Evolutionary conservation across 441 rosid genomes (phyloP), one percentile per base, ranked within the genome.

Genomic region (Populus trichocarpa): DNA sequence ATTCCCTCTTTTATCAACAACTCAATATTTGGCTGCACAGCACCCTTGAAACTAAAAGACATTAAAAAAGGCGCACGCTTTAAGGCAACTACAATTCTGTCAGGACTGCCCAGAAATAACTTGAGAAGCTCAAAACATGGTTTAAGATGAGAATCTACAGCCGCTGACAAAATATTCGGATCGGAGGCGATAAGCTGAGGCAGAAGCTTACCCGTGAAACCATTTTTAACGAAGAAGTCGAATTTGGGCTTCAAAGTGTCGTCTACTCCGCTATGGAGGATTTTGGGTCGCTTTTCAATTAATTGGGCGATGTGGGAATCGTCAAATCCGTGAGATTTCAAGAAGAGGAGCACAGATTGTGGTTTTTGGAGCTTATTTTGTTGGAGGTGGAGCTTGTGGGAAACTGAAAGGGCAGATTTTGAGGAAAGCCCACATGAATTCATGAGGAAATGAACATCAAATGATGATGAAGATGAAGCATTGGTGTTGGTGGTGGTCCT

Each of bases 151-250:
- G 73, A 23, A 72, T 72, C 59, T 35, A 72, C 67, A 32, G 40
- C 64, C 68, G 61, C 35, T 14, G n/a, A 50, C 8, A 72, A 67
- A 72, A 67, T 53, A 33, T 5, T 8, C 2, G 76, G 76, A 72
- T 72, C 36, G 26, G 68, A 53, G 18, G 67, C 30, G 10, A 80
- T 28, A 67, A 76, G 70, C 65, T 71, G 23, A 9, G 75, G 69
- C n/a, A 80, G 73, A 75, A 67, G 76, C 73, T 76, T 12, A 72
- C 79, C 83, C 50, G 14, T 73, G 53, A 80, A 80, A 7, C 82
- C 69, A 18, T 35, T 25, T 2, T 71, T 20, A 2, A 26, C 26
- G 2, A 75, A 35, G 69, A 40, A 75, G 32, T 80, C 76, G 30
- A 80, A 26, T 57, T 80, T 75, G 3, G 70, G 73, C 42, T 53